Evolutionary conservation across 129 eudicot genomes (phyloP), one percentile per base, ranked within the genome.

Genomic region (Helichrysum umbraculigerum): DNA sequence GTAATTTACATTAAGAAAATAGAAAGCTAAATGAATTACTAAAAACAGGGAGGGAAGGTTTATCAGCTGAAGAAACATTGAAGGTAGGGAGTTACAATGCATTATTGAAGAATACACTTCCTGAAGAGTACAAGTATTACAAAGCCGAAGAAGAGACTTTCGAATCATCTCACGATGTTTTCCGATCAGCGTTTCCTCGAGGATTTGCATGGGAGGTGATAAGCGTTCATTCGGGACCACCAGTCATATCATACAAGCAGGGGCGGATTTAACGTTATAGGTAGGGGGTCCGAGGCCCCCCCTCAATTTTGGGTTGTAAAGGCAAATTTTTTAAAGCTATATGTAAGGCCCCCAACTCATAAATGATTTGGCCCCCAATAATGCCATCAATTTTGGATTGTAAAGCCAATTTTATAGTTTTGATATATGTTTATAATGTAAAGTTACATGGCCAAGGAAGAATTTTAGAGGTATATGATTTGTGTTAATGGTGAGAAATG

Each of bases 201-300:
- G 96, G 98, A 35, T 92, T 92, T 68, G 92, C 98, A 0, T 92
- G 98, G 98, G 98, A 92, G 64, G 98, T 93, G 30, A 64, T 88
- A 3, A 72, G 85, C 22, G 96, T 93, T 30, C 86, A 93, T 58
- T 90, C 98, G 0, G 96, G 96, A 16, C 98, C 98, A 2, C 98
- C 96, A 0, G 74, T 82, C 51, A 85, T 88, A 16, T 52, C 98
- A 0, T 90, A 83, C 88, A 93, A 93, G 67, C n/a, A n/a, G n/a
- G n/a, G n/a, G n/a, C n/a, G n/a, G n/a, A n/a, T n/a, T n/a, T n/a
- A n/a, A n/a, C n/a, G n/a, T n/a, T n/a, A n/a, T n/a, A n/a, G n/a
- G n/a, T n/a, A n/a, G n/a, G n/a, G n/a, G n/a, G n/a, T n/a, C n/a
- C n/a, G n/a, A n/a, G n/a, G n/a, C n/a, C n/a, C n/a, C n/a, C n/a